Evolutionary conservation across 805 yeast genomes (phyloP), one percentile per base, ranked within the genome.

Genomic region (Zygoascus biomembranicola): DNA sequence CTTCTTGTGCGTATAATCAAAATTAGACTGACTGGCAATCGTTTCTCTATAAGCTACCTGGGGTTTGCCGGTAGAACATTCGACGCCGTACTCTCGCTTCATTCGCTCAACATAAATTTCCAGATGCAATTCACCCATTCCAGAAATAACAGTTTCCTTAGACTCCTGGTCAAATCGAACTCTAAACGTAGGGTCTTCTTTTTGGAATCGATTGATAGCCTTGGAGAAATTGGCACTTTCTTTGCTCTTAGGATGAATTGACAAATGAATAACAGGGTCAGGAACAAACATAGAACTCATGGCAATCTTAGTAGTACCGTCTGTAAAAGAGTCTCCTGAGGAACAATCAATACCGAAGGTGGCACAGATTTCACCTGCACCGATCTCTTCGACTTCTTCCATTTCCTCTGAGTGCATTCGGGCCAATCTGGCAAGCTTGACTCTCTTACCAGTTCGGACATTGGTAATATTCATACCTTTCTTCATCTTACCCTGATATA

Each of bases 261-360:
- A 85, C 55, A 94, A 76, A 6, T 99, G 94, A 51, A 94, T 92
- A 59, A 94, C 99, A 1, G 99, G 96, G 70, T 94, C 99, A 6
- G 99, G 99, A 57, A 94, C 99, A 73, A 77, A 94, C 99, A 94
- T 94, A 5, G 97, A 89, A 53, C 95, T 82, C 98, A 94, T 92
- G 52, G 99, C 84, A 63, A 87, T 84, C 63, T 82, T 77, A 52
- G 82, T 75, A 13, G 78, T 76, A 52, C 94, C 96, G 61, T 88
- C 96, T 47, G 96, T 85, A 71, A 94, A 94, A 13, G 98, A 89
- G 67, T 94, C 99, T 66, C 99, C 99, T 13, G 99, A 94, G 10
- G 98, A 84, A 78, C 99, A 94, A 70, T 94, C 99, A 62, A 94
- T 87, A 73, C 99, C 99, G 64, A 94, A 94, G 55, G 98, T 92